Conservation (phyloP, 352 stramenopile genomes). For the Globisporangium cederbergense region DNA sequence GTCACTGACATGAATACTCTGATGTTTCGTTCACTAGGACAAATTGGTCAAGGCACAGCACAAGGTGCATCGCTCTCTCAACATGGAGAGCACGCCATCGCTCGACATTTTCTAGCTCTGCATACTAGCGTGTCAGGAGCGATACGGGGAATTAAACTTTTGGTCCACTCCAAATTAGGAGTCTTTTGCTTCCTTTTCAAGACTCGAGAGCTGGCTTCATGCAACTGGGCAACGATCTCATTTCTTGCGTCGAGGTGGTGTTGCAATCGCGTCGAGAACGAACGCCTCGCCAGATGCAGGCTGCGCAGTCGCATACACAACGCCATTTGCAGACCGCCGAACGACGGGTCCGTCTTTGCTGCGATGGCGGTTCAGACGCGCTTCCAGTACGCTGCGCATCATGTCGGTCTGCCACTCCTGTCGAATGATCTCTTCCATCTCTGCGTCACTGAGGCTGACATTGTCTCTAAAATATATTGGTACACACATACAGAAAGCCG, state of each 20-base stretch:
- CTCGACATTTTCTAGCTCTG: background rate
- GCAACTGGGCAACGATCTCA: background rate
- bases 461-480: constrained; percentile 16
- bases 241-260: constrained; percentile 18
- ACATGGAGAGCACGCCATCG: background rate
- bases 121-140: background rate
- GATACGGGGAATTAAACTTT: background rate
- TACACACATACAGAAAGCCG: background rate
- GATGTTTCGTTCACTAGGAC: background rate
- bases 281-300: constrained; percentile 20
- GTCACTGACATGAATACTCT: background rate
- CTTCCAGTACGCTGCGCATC: constrained; percentile 44
- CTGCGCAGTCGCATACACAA: constrained; percentile 41
- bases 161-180: background rate
- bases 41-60: constrained; percentile 12
- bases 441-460: constrained; percentile 31
- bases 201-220: background rate
- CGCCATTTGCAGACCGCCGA: constrained; percentile 41
- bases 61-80: constrained; percentile 10
- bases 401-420: constrained; percentile 72
- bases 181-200: background rate
- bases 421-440: constrained; percentile 40
- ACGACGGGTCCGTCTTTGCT: constrained; percentile 53
- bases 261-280: constrained; percentile 36
- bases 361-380: constrained; percentile 56